phyloP scores from a whole-genome alignment of 805 yeast species.

The Hagleromyces aurorensis region DNA sequence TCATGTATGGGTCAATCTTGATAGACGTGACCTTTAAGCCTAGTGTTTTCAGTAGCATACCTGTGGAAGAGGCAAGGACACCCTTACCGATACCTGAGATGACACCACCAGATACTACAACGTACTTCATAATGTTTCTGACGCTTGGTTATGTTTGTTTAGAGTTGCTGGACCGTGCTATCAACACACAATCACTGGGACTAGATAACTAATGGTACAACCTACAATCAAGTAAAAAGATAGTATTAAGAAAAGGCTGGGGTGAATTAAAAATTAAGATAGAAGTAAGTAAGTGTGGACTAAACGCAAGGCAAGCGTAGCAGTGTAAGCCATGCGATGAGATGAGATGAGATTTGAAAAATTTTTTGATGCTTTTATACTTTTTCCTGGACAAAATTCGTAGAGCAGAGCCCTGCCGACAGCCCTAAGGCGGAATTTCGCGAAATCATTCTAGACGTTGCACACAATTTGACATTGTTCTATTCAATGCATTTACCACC shows the following conservation, averaged over 20 bases:
- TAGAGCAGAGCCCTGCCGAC: too few relatives aligned
- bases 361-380: slow-evolving; percentile 5
- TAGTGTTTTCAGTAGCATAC: slow-evolving; percentile 83
- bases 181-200: slow-evolving; percentile 1
- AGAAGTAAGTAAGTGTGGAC: not conserved
- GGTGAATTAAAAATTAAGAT: slow-evolving; percentile 7
- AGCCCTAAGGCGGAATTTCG: too few relatives aligned
- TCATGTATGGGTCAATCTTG: slow-evolving; percentile 98
- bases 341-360: slow-evolving; percentile 8
- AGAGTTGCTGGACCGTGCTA: slow-evolving; percentile 1
- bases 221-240: slow-evolving; percentile 3
- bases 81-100: slow-evolving; percentile 99
- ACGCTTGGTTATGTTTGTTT: slow-evolving; percentile 1
- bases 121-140: slow-evolving; percentile 75
- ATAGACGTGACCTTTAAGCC: slow-evolving; percentile 95
- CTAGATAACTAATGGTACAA: not conserved
- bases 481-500: too few relatives aligned
- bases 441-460: too few relatives aligned
- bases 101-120: slow-evolving; percentile 98
- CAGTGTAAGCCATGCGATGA: slow-evolving; percentile 8
- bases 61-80: slow-evolving; percentile 95
- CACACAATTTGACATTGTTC: too few relatives aligned
- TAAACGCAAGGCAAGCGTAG: not conserved
- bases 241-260: slow-evolving; percentile 6
- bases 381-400: too few relatives aligned